Evolutionary conservation across 2,329 filamentous ascomycete species (phyloP), one percentile per base, ranked within the genome.

Genomic region (Escovopsis weberi): DNA sequence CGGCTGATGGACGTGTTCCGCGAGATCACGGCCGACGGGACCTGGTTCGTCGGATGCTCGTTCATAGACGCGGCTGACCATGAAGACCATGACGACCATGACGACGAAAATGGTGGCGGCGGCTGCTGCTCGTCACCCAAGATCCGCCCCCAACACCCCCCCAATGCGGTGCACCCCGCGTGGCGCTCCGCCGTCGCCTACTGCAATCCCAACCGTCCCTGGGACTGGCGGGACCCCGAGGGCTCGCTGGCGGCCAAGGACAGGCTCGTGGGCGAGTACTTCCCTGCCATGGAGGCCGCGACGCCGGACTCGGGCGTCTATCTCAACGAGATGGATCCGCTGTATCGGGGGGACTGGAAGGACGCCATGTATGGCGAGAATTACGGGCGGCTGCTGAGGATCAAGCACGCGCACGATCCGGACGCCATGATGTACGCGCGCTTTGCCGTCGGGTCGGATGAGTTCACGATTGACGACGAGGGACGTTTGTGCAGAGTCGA

Each of bases 321-420:
- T 50, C 56, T 66, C 58, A 69, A 67, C 47, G 68, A 73, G 55
- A 65, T 61, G 4, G 60, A 69, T 52, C 63, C 37, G 19, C 12
- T 7, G 18, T 35, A 42, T 12, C 38, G 33, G 4, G 33, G 40
- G 2, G 43, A 45, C 40, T 45, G 40, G 43, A 39, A 42, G 30
- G 6, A 30, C 9, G 18, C 39, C 12, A 37, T 45, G 8, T 45
- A 43, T 28, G 43, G 43, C 9, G 18, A 10, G 8, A 66, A 66
- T 42, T 68, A 68, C 45, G 44, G 49, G 1, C 45, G 42, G 3
- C 47, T 69, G 33, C 34, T 58, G 30, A 30, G 26, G 1, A 57
- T 73, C 38, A 74, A 74, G 61, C 48, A 58, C 26, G 62, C 59
- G 48, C 70, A 66, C 48, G 70, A 70, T 50, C 55, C 64, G 12